Conservation (phyloP, 2,329 filamentous ascomycete species). For the Ophiostoma populinum region DNA sequence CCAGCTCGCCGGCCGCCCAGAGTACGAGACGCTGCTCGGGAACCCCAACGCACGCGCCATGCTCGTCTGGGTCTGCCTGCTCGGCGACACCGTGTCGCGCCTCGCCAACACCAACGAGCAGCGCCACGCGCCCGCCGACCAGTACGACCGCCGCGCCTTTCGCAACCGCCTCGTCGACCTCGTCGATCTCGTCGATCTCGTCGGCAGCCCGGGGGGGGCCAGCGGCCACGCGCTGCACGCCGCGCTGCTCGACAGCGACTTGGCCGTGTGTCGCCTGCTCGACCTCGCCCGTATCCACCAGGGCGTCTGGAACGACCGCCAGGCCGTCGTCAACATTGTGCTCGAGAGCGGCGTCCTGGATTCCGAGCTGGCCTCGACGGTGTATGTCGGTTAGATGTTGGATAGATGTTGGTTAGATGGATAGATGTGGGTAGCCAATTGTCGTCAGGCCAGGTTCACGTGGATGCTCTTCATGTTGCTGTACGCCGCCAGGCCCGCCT, state of each 20-base stretch:
- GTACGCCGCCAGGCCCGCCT: constrained; percentile 26
- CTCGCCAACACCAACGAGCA: constrained; percentile 14
- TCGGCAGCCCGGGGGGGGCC: constrained; percentile 2
- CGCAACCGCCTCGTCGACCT: constrained; percentile 13
- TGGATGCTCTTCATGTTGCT: constrained; percentile 22
- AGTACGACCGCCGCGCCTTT: constrained; percentile 15
- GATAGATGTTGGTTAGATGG: neutral
- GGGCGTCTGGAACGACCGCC: constrained; percentile 6
- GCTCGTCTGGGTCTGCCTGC: constrained; percentile 16
- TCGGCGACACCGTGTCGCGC: constrained; percentile 15
- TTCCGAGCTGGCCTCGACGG: no score
- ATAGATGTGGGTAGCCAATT: no score
- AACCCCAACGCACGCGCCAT: constrained; percentile 10
- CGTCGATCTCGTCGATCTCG: neutral
- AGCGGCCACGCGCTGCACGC: neutral
- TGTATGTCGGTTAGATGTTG: no score
- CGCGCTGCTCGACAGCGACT: constrained; percentile 11
- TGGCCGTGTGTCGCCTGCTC: constrained; percentile 12
- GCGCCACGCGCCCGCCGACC: constrained; percentile 8
- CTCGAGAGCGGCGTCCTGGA: no score
- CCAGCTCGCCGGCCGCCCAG: constrained; percentile 11
- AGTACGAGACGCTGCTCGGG: neutral
- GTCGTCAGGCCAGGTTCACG: constrained; percentile 7
- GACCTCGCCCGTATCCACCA: constrained; percentile 10
- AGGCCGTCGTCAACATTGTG: constrained; percentile 7